Base-by-base conservation (phyloP, 73 alveolate genomes). In the Paramecium octaurelia region DNA sequence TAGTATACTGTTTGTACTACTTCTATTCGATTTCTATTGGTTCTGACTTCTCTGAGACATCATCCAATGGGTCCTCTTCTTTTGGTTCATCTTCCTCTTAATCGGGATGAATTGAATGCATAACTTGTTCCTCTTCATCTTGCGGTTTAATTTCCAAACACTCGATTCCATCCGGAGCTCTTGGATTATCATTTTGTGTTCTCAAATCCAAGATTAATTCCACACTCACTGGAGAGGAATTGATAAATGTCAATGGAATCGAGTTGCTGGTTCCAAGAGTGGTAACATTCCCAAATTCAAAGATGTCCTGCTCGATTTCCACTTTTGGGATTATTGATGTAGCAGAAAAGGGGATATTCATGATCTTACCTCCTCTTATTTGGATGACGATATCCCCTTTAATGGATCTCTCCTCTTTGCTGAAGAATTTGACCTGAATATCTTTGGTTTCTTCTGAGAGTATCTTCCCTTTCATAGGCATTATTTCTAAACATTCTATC, bases 201-300 rank as follows among this genome's bases (percentile, higher is more conserved):
- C 94, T 89, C 14, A 89, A 71, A 89, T 89, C 94, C 2, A 89
- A 48, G 16, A 89, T 80, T 59, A 95, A 96, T 42, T 96, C 99
- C 14, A 96, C 99, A 58, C 92, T 96, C 24, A 93, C 97, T 46
- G 92, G 96, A 57, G 93, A 93, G 20, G 95, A 98, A 68, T 93
- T 92, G 3, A 98, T 95, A 48, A 97, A 85, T 91, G 93, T 85
- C 94, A 96, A 94, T 95, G 98, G 95, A 48, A 96, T 93, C 73
- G 96, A 98, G 24, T 97, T 98, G 93, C 97, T 97, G 12, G 97
- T 93, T 38, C 95, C 92, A 58, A 80, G 20, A 20, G 93, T 89
- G 2, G 99, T 97, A 58, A 98, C 98, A 9, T 99, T 99, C 24
- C 99, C 99, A 94, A 96, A 98, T 86, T 98, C 99, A 68, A 98